Evolutionary conservation across 305 asterid genomes (phyloP), one percentile per base, ranked within the genome.

Genomic region (Fraxinus greggii): DNA sequence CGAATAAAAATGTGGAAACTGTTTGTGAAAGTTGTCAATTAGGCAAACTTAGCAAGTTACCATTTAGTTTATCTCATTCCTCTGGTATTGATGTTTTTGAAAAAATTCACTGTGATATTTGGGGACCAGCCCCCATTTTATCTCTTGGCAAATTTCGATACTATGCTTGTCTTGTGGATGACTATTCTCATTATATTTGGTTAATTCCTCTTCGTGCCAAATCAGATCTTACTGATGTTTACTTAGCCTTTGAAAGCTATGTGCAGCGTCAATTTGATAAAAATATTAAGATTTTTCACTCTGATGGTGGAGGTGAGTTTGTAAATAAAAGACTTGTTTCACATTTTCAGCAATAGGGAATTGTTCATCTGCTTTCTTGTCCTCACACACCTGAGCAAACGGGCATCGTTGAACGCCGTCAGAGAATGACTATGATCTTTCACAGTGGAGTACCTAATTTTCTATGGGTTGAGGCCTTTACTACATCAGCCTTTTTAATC

Each of bases 271-370:
- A 80, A 32, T 74, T 81, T 24, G 5, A 56, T 7, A 54, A 19
- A 54, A 7, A 59, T 3, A 73, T 81, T 4, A 80, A 74, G 21
- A 24, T 80, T 0, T 80, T 80, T 73, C 83, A 80, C 10, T 73
- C 79, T 0, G 17, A 80, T 33, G 79, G 79, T 6, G 74, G 78
- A 12, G 79, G 75, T 4, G 74, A 80, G n/a, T 80, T 80, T 51
- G 7, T 31, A 21, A 80, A 81, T 9, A 3, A 10, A 5, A 33
- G 4, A n/a, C 28, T 81, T n/a, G 35, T 5, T 0, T 21, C 74
- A 26, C 74, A 24, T 28, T 67, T 67, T 67, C 31, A 23, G n/a
- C 15, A 23, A 23, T 17, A 67, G n/a, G 36, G 33, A 5, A 67
- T 67, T 26, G 35, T 26, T 26, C 36, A 67, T 26, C 74, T 24